Evolutionary conservation across 2,329 filamentous ascomycete species (phyloP), one percentile per base, ranked within the genome.

Genomic region (Xylaria sp.): DNA sequence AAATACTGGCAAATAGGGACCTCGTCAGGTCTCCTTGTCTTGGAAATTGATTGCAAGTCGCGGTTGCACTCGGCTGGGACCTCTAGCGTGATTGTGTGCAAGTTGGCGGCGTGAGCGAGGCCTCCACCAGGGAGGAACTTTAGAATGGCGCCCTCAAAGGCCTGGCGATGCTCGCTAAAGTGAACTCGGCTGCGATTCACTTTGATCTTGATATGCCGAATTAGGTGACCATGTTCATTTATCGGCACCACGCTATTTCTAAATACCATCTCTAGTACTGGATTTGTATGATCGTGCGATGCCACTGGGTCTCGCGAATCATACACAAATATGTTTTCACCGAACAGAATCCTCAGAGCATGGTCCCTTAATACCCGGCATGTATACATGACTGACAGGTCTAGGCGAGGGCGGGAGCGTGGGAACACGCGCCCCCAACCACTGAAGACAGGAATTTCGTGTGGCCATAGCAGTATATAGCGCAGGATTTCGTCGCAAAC

Each of bases 281-380:
- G 21, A 9, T 32, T 4, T 30, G 72, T 74, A 8, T 61, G 61
- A 2, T 19, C 7, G 57, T 70, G 14, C 64, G 64, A 42, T 12
- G 55, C 36, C 9, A 19, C 2, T 1, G 74, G 74, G 67, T 86
- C 83, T 1, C 84, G 80, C 12, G 86, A 74, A 7, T 79, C 75
- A 68, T 87, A 86, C 1, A 78, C 69, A 67, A 87, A 87, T 0
- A 60, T 78, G 58, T 87, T 87, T 32, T 81, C 77, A 2, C 83
- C 81, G 65, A 85, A 88, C 0, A 88, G 77, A 4, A 86, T 73
- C 1, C 72, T 72, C 1, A 78, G 69, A 1, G 80, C 82, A 72
- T 86, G 82, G 0, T 55, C 6, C 36, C 78, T 78, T 32, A 84
- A 70, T 1, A 66, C 61, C 2, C 69, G 72, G 74, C 80, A 82